Conservation (phyloP, 352 stramenopile species). For the Phytophthora pistaciae region DNA sequence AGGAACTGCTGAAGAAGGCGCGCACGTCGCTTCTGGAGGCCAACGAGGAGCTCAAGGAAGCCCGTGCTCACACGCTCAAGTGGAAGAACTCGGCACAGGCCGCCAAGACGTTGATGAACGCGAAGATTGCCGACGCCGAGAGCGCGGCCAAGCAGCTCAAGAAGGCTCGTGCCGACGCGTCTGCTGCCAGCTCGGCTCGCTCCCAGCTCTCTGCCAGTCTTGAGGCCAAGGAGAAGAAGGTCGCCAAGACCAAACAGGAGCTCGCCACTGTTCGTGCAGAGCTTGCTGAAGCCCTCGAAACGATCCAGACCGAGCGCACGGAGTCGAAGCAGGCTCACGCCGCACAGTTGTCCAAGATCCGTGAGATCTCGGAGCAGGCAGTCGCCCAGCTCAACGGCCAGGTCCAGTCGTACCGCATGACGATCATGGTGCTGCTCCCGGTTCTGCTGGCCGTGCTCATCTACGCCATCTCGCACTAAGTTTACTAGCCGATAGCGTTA, state of each 20-base stretch:
- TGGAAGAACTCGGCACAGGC: constrained; percentile 77
- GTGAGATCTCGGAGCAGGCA: constrained; percentile 42
- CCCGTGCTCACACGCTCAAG: constrained; percentile 67
- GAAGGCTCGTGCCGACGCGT: constrained; percentile 55
- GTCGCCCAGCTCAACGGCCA: constrained; percentile 42
- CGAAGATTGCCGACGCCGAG: constrained; percentile 76
- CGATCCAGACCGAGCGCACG: constrained; percentile 31
- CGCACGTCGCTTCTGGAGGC: constrained; percentile 68
- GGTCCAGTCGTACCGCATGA: constrained; percentile 66
- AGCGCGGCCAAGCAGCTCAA: constrained; percentile 73
- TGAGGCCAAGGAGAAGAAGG: constrained; percentile 79
- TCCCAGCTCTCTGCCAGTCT: constrained; percentile 62
- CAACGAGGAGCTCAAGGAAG: constrained; percentile 84
- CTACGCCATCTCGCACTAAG: constrained; percentile 63
- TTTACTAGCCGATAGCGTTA: constrained; percentile 11
- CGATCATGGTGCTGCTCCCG: constrained; percentile 62
- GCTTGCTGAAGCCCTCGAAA: constrained; percentile 32
- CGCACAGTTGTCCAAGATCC: constrained; percentile 50
- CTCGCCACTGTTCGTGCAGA: constrained; percentile 59
- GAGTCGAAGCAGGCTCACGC: constrained; percentile 48
- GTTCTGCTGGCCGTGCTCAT: constrained; percentile 59
- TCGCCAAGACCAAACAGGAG: constrained; percentile 68
- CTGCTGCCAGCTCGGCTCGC: constrained; percentile 49
- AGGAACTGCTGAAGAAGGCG: constrained; percentile 80
- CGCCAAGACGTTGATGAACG: constrained; percentile 66